Evolutionary conservation across 139 green algal species (phyloP), one percentile per base, ranked within the genome.

Genomic region (Yamagishiella unicocca): DNA sequence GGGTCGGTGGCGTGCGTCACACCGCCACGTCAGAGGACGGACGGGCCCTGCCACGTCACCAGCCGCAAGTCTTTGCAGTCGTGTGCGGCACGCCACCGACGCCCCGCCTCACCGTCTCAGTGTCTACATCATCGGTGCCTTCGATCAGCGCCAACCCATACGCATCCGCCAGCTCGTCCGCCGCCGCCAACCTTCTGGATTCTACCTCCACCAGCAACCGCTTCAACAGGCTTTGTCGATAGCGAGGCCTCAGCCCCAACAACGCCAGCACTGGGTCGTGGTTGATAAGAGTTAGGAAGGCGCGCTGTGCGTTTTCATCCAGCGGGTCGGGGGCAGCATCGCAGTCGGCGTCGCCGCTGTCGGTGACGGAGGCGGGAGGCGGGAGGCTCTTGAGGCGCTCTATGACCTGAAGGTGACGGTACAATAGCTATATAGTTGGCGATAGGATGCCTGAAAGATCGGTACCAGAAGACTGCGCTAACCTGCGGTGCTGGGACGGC

Each of bases 191-290:
- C n/a, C 61, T 8, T 31, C n/a, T 43, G 19, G 4, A 31, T 43
- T 86, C 80, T 22, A 86, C 80, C 45, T 68, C 80, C 27, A 14
- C 43, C 61, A 86, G n/a, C 64, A 86, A 31, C 43, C 80, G 61
- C 66, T 66, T 77, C 8, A 86, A 43, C 0, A 86, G 80, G 10
- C 80, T 67, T 62, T 19, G 35, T 29, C 14, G 55, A 40, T 75
- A 58, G 19, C 9, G 21, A 7, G 0, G 61, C 42, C 22, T 42
- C 43, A 76, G 42, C 1, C 62, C 42, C 42, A 76, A 31, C 61
- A 76, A 38, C n/a, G 25, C 35, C 3, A 64, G 79, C 43, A 76
- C 25, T 6, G 79, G n/a, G 45, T 75, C 79, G 2, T 24, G 12
- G 0, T 33, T 38, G 14, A 85, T 43, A 2, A 33, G 40, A n/a